Conservation (phyloP, 306 rosid species). For the Elaeagnus macrophylla region DNA sequence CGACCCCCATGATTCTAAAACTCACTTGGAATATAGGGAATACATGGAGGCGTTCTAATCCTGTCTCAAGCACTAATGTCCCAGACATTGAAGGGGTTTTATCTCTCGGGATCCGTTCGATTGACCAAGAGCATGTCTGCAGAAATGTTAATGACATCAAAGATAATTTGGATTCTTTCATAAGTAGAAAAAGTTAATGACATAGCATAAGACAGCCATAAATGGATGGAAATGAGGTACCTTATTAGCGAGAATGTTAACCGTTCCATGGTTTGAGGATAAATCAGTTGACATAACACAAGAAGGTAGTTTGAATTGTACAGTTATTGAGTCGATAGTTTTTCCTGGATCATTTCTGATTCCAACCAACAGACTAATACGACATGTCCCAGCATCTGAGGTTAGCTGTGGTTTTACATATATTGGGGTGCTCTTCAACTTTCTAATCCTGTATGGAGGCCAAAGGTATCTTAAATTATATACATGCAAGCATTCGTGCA, state of each 20-base stretch:
- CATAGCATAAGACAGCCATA: no score
- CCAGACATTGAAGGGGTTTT: constrained; percentile 90
- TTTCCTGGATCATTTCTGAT: constrained; percentile 81
- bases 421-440: constrained; percentile 76
- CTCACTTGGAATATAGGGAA: constrained; percentile 78
- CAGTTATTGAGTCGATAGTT: constrained; percentile 53
- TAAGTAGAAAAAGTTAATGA: no score
- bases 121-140: constrained; percentile 89
- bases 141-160: constrained; percentile 1
- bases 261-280: constrained; percentile 77
- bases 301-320: constrained; percentile 74
- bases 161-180: neutral
- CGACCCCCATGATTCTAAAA: constrained; percentile 77
- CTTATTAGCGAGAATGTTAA: constrained; percentile 67
- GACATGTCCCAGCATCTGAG: constrained; percentile 66
- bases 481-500: neutral
- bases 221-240: no score
- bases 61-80: constrained; percentile 65
- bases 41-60: constrained; percentile 69
- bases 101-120: constrained; percentile 82
- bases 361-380: constrained; percentile 73
- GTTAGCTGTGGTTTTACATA: constrained; percentile 91
- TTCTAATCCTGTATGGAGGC: constrained; percentile 59
- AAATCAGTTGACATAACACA: constrained; percentile 71
- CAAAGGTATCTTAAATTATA: constrained; percentile 4